A percentile compares a stretch with the other conserved stretches of the same genome.
phyloP scores from a whole-genome alignment of 257 asterid species.

The Linaria vulgaris region DNA sequence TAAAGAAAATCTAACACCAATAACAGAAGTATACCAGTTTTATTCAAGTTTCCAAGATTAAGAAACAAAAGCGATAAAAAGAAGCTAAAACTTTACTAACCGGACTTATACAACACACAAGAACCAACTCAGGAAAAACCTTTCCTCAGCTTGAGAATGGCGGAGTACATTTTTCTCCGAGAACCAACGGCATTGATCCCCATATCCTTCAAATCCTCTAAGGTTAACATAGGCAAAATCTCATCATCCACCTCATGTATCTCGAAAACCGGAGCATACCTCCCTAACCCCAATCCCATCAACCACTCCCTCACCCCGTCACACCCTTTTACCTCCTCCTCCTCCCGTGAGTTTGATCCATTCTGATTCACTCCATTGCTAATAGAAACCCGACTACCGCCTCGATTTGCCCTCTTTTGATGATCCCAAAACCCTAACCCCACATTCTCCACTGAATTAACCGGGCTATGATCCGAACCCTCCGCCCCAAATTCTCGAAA shows the following conservation, averaged over 20 bases:
- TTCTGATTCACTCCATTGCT: constrained; percentile 50
- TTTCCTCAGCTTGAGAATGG: constrained; percentile 65
- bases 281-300: constrained; percentile 67
- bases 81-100: background rate
- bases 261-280: constrained; percentile 75
- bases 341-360: constrained; percentile 57
- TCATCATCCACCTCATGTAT: constrained; percentile 93
- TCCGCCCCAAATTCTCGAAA: constrained; percentile 57
- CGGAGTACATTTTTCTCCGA: constrained; percentile 72
- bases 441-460: constrained; percentile 66
- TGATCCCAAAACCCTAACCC: constrained; percentile 86
- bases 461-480: constrained; percentile 71
- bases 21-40: constrained; percentile 37
- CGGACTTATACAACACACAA: constrained; percentile 15
- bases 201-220: constrained; percentile 97
- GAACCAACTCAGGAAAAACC: constrained; percentile 58
- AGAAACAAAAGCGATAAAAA: constrained; percentile 16
- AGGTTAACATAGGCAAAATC: constrained; percentile 72
- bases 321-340: constrained; percentile 29
- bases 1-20: constrained; percentile 31
- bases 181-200: constrained; percentile 90
- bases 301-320: constrained; percentile 86
- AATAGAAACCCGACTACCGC: constrained; percentile 43
- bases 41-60: constrained; percentile 34
- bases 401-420: constrained; percentile 49